Evolutionary conservation across 208 protist species (phyloP).

Genomic region (Wallacemonas sp.): DNA sequence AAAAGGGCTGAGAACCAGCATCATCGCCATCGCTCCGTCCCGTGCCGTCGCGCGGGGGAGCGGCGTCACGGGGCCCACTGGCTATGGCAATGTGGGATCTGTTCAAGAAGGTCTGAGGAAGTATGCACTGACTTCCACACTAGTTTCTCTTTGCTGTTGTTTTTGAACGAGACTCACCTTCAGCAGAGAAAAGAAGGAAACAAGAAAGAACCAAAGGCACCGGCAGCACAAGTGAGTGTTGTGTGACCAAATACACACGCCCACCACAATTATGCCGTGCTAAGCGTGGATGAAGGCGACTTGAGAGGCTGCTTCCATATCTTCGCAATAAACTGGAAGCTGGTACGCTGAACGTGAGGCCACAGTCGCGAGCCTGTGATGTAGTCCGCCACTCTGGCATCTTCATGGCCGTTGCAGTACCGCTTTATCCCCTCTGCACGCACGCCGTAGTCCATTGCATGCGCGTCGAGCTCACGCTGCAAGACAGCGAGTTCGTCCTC

Average conservation of each 20-base stretch:
- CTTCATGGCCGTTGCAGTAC: not conserved
- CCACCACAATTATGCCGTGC: no score
- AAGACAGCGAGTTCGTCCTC: not conserved
- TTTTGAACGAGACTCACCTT: no score
- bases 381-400: not conserved
- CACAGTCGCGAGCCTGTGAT: conserved; percentile 56
- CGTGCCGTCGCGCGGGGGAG: no score
- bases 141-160: no score
- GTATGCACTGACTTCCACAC: no score
- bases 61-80: no score
- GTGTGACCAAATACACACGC: no score
- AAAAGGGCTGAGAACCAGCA: no score
- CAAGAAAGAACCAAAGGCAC: not conserved
- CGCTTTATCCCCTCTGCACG: conserved; percentile 14
- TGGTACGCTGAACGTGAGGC: conserved; percentile 53
- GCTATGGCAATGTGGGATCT: no score
- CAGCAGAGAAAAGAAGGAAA: not conserved
- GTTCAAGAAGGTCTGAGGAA: no score
- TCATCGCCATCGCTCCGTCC: no score
- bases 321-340: conserved; percentile 84
- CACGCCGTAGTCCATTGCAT: conserved; percentile 22
- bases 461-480: conserved; percentile 21
- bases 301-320: conserved; percentile 52
- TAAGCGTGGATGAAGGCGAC: not conserved
- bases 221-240: no score